phyloP scores from a whole-genome alignment of 805 yeast species.

The Metschnikowia kofuensis region DNA sequence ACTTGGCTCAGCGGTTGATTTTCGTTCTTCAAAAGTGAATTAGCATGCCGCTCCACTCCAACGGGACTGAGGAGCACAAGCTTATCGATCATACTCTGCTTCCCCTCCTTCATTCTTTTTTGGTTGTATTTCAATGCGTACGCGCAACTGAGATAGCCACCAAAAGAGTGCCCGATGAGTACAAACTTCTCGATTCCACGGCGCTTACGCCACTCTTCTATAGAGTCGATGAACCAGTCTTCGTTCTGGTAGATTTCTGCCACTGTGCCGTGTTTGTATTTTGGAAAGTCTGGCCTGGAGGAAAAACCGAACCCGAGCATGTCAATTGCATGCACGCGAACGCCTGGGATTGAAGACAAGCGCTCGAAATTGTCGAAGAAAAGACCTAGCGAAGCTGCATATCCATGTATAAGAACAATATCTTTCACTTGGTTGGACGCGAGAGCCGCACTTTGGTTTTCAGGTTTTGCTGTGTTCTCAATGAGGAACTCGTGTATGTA shows the following conservation, averaged over 20 bases:
- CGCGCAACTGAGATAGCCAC: conserved; percentile 43
- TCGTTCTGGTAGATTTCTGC: conserved; percentile 37
- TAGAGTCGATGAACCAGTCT: conserved; percentile 43
- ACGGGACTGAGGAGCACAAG: conserved; percentile 42
- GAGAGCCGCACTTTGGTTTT: conserved; percentile 1
- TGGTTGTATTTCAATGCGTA: conserved; percentile 42
- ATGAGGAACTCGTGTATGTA: conserved; percentile 77
- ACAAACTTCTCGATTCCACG: conserved; percentile 34
- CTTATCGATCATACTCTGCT: conserved; percentile 29
- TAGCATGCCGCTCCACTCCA: conserved; percentile 38
- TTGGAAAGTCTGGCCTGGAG: conserved; percentile 49
- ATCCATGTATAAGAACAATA: conserved; percentile 84
- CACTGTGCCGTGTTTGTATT: conserved; percentile 25
- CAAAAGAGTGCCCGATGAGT: conserved; percentile 44
- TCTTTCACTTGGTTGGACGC: conserved; percentile 36
- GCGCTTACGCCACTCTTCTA: conserved; percentile 42
- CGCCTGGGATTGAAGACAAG: conserved; percentile 48
- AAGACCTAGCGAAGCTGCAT: conserved; percentile 87
- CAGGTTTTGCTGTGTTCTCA: conserved; percentile 43
- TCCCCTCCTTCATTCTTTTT: conserved; percentile 19
- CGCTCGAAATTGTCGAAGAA: conserved; percentile 66
- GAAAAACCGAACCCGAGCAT: conserved; percentile 72
- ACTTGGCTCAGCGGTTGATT: conserved; percentile 12
- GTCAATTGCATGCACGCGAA: conserved; percentile 65
- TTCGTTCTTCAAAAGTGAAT: conserved; percentile 26